phyloP scores from a whole-genome alignment of 495 filamentous ascomycete species.

The Parathielavia hyrcaniae region DNA sequence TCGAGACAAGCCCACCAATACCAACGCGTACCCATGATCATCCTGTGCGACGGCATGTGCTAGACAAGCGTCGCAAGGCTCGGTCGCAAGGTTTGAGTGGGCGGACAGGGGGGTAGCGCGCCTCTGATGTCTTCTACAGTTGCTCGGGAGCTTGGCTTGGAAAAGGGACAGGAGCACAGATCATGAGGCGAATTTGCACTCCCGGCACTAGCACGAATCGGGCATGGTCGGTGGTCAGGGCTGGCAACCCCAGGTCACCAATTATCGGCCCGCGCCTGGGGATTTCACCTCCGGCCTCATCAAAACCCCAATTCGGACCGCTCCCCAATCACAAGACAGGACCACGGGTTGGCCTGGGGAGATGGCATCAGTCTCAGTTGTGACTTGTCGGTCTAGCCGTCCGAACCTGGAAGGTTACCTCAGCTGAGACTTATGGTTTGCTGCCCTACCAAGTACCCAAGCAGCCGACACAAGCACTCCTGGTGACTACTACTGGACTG shows the following conservation, averaged over 20 bases:
- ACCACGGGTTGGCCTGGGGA: background rate
- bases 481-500: too few relatives aligned
- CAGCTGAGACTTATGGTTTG: too few relatives aligned
- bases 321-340: constrained; percentile 10
- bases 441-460: too few relatives aligned
- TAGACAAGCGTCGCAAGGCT: background rate
- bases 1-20: background rate
- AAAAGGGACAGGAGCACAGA: background rate
- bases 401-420: too few relatives aligned
- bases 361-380: too few relatives aligned
- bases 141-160: too few relatives aligned
- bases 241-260: background rate
- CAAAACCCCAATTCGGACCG: background rate
- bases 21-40: background rate
- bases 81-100: too few relatives aligned
- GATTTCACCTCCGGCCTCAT: constrained; percentile 1
- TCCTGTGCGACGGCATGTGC: background rate
- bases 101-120: background rate
- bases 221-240: background rate
- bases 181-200: background rate
- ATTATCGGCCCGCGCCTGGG: background rate
- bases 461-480: too few relatives aligned
- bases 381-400: too few relatives aligned
- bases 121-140: background rate
- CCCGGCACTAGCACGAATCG: background rate